Evolutionary conservation across 2,329 filamentous ascomycete species (phyloP).

Genomic region (Pseudocercospora pini-densiflorae): DNA sequence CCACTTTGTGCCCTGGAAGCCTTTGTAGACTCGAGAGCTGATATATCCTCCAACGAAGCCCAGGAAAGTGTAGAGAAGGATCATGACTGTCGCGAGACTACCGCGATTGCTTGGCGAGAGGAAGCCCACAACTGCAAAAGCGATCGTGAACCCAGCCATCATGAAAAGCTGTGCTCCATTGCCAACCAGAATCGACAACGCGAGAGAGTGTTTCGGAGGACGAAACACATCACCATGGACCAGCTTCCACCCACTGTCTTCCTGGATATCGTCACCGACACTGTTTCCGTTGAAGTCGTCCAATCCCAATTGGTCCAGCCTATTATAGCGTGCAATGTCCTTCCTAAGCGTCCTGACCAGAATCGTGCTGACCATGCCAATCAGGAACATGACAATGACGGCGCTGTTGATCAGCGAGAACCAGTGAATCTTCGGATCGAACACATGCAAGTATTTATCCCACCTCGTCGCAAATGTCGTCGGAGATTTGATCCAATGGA

Average conservation of each 20-base stretch:
- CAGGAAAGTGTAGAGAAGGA: constrained; percentile 90
- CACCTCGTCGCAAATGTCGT: constrained; percentile 96
- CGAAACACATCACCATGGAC: constrained; percentile 98
- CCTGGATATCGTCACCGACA: constrained; percentile 90
- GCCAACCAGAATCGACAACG: constrained; percentile 85
- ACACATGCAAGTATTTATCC: constrained; percentile 98
- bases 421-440: constrained; percentile 98
- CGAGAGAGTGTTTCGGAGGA: constrained; percentile 77
- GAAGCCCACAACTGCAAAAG: constrained; percentile 91
- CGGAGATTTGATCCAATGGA: constrained; percentile 81
- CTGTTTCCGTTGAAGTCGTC: constrained; percentile 81
- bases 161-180: constrained; percentile 97
- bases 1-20: constrained; percentile 90
- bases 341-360: constrained; percentile 85
- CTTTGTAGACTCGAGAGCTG: constrained; percentile 90
- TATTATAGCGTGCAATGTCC: constrained; percentile 96
- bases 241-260: constrained; percentile 98
- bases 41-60: constrained; percentile 91
- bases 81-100: constrained; percentile 88
- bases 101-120: constrained; percentile 95
- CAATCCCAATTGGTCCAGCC: constrained; percentile 85
- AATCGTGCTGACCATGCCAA: constrained; percentile 91
- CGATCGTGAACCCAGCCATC: constrained; percentile 94
- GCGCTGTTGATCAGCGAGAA: constrained; percentile 97
- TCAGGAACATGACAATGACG: constrained; percentile 89